Conservation (phyloP, 176 grass and related monocot species). For the Hordeum marinum region DNA sequence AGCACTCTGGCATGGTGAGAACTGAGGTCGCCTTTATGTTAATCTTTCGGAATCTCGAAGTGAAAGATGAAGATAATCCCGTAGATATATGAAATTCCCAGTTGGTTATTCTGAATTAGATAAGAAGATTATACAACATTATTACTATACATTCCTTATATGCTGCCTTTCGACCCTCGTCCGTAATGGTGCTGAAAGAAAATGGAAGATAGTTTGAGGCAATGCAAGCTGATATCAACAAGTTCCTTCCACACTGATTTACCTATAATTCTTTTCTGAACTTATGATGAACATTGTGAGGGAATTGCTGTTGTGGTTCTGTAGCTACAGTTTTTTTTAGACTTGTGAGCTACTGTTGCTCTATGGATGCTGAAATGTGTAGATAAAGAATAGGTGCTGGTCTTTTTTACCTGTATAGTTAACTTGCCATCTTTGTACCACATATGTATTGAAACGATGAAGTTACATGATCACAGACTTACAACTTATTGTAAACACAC, state of each 20-base stretch:
- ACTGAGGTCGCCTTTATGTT: background rate
- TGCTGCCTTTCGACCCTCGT: background rate
- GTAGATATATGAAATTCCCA: background rate
- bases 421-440: background rate
- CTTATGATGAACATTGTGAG: background rate
- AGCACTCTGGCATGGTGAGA: background rate
- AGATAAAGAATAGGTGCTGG: background rate
- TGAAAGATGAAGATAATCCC: background rate
- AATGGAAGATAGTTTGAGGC: background rate
- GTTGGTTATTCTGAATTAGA: background rate
- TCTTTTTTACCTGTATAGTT: background rate
- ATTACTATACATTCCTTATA: background rate
- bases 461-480: conserved; percentile 6
- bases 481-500: background rate
- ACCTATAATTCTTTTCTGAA: background rate
- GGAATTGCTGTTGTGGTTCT: background rate
- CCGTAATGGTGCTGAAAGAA: background rate
- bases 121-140: background rate
- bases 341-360: background rate
- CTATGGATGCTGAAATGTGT: background rate
- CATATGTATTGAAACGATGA: background rate
- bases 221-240: background rate
- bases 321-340: background rate
- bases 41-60: background rate
- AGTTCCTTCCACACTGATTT: background rate